phyloP scores from a whole-genome alignment of 768 basidiomycete genomes.

The Chalciporus piperatus region DNA sequence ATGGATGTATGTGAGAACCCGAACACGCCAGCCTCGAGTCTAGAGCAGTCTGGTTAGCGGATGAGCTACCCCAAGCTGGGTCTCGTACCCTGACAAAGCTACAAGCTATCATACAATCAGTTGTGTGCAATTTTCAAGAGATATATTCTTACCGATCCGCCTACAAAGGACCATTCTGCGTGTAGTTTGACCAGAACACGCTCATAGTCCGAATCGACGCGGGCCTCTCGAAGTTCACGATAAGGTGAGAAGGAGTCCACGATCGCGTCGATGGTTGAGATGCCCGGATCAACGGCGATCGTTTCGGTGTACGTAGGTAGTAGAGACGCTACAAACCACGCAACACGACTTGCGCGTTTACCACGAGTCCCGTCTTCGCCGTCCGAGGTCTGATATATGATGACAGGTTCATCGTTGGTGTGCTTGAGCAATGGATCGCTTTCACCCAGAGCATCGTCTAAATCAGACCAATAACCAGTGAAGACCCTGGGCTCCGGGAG shows the following conservation, averaged over 20 bases:
- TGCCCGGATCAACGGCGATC: constrained; percentile 27
- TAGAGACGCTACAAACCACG: constrained; percentile 37
- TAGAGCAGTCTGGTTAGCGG: constrained; percentile 11
- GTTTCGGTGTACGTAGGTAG: constrained; percentile 46
- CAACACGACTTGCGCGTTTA: constrained; percentile 4
- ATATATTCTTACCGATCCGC: constrained; percentile 48
- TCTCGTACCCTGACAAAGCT: constrained; percentile 54
- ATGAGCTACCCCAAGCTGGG: not conserved
- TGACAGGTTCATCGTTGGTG: constrained; percentile 5
- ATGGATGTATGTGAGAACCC: constrained; percentile 54
- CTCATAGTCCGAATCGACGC: constrained; percentile 47
- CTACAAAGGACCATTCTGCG: constrained; percentile 64
- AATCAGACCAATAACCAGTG: constrained; percentile 25
- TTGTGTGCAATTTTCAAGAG: not conserved
- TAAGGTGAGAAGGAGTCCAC: constrained; percentile 57
- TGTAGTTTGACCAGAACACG: constrained; percentile 45
- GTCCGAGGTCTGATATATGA: constrained; percentile 22
- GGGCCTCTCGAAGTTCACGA: constrained; percentile 44
- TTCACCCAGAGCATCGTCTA: constrained; percentile 19
- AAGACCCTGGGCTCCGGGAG: constrained; percentile 9
- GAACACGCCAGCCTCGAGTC: constrained; percentile 57
- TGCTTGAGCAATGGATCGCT: constrained; percentile 13
- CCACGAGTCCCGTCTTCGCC: constrained; percentile 3
- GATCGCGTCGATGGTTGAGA: constrained; percentile 33
- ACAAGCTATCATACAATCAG: constrained; percentile 42